Base-by-base conservation (phyloP, 192 early-diverging fungal genomes). In the Coemansia sp. region DNA sequence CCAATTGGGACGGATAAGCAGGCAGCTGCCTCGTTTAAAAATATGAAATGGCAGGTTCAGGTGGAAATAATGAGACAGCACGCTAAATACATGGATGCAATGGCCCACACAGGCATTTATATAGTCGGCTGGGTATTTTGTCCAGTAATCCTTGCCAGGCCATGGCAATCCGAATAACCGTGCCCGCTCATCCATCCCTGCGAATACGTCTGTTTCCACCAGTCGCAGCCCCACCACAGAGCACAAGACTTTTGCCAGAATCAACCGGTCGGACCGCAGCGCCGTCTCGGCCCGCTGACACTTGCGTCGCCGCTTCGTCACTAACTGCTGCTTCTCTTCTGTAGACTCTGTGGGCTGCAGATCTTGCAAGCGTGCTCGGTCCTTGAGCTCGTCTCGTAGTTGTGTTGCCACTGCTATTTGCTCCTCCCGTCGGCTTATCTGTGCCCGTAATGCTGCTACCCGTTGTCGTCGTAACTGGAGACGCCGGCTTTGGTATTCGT, bases 151-250 rank as follows among this genome's bases (percentile, higher is more conserved):
- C 31, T 21, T 43, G 20, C 68, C 55, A 3, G 71, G 78, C 78
- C 78, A 80, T n/a, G 72, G 60, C 53, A 80, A 42, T 18, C 71
- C 71, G 60, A 70, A 70, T 58, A 70, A 61, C 35, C 61, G 57
- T 23, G 57, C 37, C 16, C 57, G 40, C 38, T 54, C 63, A 16
- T 61, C 64, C 48, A 68, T 55, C 23, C 53, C 58, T 20, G 57
- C 42, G 38, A 67, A 64, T 31, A 62, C 57, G 35, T 61, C 65
- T 13, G 63, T 23, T 21, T 36, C 36, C 20, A 39, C 60, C 21
- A 70, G 50, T 40, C 64, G 72, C 52, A 80, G 68, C 23, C 68
- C 78, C 6, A 74, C 72, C 28, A 80, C 72, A 2, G 53, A 36
- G 39, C 72, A 63, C 58, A 80, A 58, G 40, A 68, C 70, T 6